Evolutionary conservation across 2,329 filamentous ascomycete genomes (phyloP), one percentile per base, ranked within the genome.

Genomic region (Juglanconis sp.): DNA sequence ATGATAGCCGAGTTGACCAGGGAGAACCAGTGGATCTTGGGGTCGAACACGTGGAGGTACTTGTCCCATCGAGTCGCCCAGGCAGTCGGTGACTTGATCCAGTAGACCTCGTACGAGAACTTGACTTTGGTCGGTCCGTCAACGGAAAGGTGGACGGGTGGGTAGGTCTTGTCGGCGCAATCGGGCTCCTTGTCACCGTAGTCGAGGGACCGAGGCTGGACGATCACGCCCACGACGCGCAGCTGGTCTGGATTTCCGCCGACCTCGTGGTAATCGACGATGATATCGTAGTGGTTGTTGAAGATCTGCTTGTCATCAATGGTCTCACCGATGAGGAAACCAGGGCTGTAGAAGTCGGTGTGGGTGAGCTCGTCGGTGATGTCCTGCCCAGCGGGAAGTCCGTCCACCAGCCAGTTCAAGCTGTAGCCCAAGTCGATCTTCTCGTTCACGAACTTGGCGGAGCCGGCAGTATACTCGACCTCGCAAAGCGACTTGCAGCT

Each of bases 1-100:
- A 99, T 96, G 49, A 98, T 87, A 53, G 95, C 91, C 40, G 93
- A 97, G 76, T 96, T 96, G 76, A 98, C 90, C 53, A 99, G 86
- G 62, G 93, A 97, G 79, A 98, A 96, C 95, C 95, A 99, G 75
- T 99, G 95, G 68, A 99, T 98, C 80, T 95, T 96, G 56, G 95
- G 93, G 73, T 98, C 93, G 71, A 93, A 96, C 35, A 99, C 94
- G 70, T 98, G 94, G 40, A 99, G 83, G 72, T 98, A 98, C 76
- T 96, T 98, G 81, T 99, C 95, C 95, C 95, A 99, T 65, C 95
- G 86, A 11, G 95, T 99, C 34, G 95, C 95, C 88, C 96, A 99
- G 1, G 90, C 91, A 1, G 93, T 98, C 1, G 82, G 71, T 0
- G 92, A 97, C 66, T 87, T 85, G 60, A 83, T 84, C 95, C 95